phyloP scores from a whole-genome alignment of 805 yeast species.

The Schwanniomyces vanrijiae region DNA sequence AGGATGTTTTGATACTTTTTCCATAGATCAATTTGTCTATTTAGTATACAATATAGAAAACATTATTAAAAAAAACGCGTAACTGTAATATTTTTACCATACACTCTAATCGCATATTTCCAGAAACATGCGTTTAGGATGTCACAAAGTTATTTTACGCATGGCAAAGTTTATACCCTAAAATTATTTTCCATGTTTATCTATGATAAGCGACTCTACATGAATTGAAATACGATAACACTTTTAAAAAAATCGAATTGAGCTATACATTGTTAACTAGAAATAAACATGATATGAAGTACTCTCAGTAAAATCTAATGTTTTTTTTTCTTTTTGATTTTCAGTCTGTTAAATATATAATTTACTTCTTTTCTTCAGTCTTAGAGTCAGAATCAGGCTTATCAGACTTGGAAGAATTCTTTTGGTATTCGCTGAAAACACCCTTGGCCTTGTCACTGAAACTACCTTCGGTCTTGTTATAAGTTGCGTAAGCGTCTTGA shows the following conservation, averaged over 20 bases:
- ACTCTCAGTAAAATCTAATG: background rate
- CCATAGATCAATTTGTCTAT: background rate
- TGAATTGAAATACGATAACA: too few species aligned
- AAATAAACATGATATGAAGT: background rate
- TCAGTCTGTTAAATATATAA: background rate
- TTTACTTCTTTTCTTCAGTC: background rate
- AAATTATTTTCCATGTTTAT: too few species aligned
- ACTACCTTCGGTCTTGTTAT: slow-evolving; percentile 26
- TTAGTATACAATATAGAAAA: background rate
- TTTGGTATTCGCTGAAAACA: slow-evolving; percentile 29
- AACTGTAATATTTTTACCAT: background rate
- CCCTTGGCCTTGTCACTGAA: slow-evolving; percentile 35
- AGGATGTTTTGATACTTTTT: slow-evolving; percentile 8
- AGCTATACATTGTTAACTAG: background rate
- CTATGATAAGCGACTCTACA: too few species aligned
- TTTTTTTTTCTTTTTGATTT: background rate
- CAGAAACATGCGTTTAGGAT: too few species aligned
- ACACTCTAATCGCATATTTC: background rate
- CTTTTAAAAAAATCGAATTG: background rate
- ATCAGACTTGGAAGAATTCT: slow-evolving; percentile 10
- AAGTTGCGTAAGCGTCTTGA: slow-evolving; percentile 33
- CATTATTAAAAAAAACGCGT: background rate
- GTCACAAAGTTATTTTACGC: too few species aligned
- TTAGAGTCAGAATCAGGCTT: background rate
- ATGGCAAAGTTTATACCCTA: too few species aligned